Evolutionary conservation across 2,329 filamentous ascomycete genomes (phyloP).

Genomic region (Alternaria consortialis): DNA sequence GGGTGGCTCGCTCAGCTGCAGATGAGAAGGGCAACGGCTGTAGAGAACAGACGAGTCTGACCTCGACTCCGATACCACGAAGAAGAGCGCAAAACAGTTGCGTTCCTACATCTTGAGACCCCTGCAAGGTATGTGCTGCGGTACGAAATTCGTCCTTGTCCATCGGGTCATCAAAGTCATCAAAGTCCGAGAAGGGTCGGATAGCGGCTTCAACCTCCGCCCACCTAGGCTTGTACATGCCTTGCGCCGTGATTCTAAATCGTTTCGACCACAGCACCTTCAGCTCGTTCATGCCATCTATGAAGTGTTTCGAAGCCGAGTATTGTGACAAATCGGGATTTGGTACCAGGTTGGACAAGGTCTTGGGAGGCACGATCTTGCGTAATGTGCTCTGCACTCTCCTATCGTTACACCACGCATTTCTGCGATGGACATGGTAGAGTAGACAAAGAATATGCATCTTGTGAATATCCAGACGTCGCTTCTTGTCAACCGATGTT

Average conservation of each 20-base stretch:
- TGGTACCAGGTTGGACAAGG: slow-evolving; percentile 73
- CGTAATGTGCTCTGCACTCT: slow-evolving; percentile 66
- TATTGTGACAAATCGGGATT: slow-evolving; percentile 74
- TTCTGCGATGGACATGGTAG: slow-evolving; percentile 78
- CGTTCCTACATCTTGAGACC: slow-evolving; percentile 88
- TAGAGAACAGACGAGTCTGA: slow-evolving; percentile 87
- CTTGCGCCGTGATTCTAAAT: slow-evolving; percentile 72
- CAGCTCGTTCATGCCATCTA: slow-evolving; percentile 78
- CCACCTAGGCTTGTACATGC: slow-evolving; percentile 67
- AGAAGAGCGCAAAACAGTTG: slow-evolving; percentile 91
- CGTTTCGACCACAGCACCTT: slow-evolving; percentile 72
- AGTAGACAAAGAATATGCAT: slow-evolving; percentile 84
- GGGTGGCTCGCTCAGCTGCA: slow-evolving; percentile 41
- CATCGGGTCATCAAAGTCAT: slow-evolving; percentile 72
- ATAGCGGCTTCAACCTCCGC: slow-evolving; percentile 70
- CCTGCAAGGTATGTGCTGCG: slow-evolving; percentile 73
- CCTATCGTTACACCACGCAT: slow-evolving; percentile 86
- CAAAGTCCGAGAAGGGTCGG: slow-evolving; percentile 58
- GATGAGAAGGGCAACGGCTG: slow-evolving; percentile 78
- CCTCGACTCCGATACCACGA: slow-evolving; percentile 80
- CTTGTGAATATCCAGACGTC: slow-evolving; percentile 82
- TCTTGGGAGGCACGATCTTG: slow-evolving; percentile 71
- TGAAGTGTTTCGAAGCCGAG: slow-evolving; percentile 76
- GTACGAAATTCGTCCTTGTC: slow-evolving; percentile 77
- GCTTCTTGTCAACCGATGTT: slow-evolving; percentile 65